phyloP scores from a whole-genome alignment of 768 basidiomycete species.

The Paxillus involutus region DNA sequence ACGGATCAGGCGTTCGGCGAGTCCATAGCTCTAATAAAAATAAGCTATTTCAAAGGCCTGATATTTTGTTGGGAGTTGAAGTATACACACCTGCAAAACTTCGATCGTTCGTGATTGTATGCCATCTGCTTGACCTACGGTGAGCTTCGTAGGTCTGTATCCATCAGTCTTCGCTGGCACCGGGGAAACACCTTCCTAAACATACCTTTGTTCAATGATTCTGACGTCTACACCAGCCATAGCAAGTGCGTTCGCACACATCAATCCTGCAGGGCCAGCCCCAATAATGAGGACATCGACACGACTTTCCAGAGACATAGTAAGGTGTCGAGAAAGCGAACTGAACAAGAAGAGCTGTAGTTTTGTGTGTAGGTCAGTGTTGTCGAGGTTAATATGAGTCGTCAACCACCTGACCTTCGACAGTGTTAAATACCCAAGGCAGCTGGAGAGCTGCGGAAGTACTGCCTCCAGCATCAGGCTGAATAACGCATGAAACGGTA shows the following conservation, averaged over 20 bases:
- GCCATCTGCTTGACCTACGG: constrained; percentile 49
- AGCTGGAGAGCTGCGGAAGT: too few relatives aligned
- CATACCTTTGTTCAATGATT: constrained; percentile 42
- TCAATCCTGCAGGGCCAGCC: constrained; percentile 50
- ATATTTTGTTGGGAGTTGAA: neutral
- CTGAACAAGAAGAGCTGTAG: too few relatives aligned
- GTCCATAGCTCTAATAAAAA: constrained; percentile 60
- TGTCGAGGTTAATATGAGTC: too few relatives aligned
- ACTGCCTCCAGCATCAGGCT: too few relatives aligned
- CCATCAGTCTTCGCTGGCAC: too few relatives aligned
- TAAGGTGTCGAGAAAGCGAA: too few relatives aligned
- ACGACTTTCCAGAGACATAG: too few relatives aligned
- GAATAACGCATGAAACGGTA: too few relatives aligned
- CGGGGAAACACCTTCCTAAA: neutral
- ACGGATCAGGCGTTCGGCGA: constrained; percentile 55
- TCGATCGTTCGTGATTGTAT: constrained; percentile 51
- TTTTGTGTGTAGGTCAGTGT: too few relatives aligned
- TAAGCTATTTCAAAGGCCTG: neutral
- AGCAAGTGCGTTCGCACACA: constrained; percentile 55
- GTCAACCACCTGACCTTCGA: too few relatives aligned
- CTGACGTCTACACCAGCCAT: constrained; percentile 40
- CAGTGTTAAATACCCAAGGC: too few relatives aligned
- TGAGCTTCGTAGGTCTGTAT: constrained; percentile 36
- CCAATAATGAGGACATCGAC: constrained; percentile 45
- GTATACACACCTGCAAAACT: constrained; percentile 38